Conservation (phyloP, 352 stramenopile species). For the Pythium biforme region DNA sequence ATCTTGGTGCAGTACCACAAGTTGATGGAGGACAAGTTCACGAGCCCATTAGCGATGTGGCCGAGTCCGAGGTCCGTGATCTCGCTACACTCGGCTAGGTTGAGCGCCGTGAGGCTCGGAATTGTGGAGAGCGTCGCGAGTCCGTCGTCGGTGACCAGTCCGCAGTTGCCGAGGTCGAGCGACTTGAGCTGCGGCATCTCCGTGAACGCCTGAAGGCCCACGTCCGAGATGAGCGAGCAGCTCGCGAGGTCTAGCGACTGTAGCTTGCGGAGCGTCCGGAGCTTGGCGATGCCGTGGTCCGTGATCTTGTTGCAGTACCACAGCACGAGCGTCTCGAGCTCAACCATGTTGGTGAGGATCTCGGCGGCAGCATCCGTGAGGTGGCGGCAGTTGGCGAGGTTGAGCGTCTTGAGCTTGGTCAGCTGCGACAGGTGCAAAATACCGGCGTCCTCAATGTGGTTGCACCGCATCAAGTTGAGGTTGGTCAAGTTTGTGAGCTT, state of each 20-base stretch:
- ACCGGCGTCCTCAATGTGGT: slow-evolving; percentile 60
- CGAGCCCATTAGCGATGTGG: slow-evolving; percentile 40
- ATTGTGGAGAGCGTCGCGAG: slow-evolving; percentile 48
- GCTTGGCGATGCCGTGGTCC: slow-evolving; percentile 44
- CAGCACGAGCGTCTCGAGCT: slow-evolving; percentile 65
- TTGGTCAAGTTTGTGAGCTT: slow-evolving; percentile 58
- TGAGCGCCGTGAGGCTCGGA: slow-evolving; percentile 59
- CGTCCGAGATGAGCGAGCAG: slow-evolving; percentile 68
- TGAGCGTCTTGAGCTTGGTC: slow-evolving; percentile 61
- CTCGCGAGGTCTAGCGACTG: slow-evolving; percentile 73
- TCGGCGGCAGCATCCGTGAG: slow-evolving; percentile 54
- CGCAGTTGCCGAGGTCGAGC: slow-evolving; percentile 83
- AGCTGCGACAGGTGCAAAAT: slow-evolving; percentile 45
- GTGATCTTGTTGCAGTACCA: slow-evolving; percentile 88
- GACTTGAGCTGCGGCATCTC: slow-evolving; percentile 51
- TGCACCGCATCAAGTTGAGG: slow-evolving; percentile 82
- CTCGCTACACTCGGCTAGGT: slow-evolving; percentile 69
- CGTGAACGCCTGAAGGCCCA: slow-evolving; percentile 45
- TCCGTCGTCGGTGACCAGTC: slow-evolving; percentile 61
- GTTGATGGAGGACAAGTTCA: slow-evolving; percentile 61
- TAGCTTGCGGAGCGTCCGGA: slow-evolving; percentile 46
- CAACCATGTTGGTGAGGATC: slow-evolving; percentile 44
- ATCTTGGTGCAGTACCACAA: slow-evolving; percentile 84
- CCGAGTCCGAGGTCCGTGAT: slow-evolving; percentile 60
- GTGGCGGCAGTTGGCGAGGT: slow-evolving; percentile 79